phyloP scores from a whole-genome alignment of 208 protist genomes.

The Trypanosoma conorhini region DNA sequence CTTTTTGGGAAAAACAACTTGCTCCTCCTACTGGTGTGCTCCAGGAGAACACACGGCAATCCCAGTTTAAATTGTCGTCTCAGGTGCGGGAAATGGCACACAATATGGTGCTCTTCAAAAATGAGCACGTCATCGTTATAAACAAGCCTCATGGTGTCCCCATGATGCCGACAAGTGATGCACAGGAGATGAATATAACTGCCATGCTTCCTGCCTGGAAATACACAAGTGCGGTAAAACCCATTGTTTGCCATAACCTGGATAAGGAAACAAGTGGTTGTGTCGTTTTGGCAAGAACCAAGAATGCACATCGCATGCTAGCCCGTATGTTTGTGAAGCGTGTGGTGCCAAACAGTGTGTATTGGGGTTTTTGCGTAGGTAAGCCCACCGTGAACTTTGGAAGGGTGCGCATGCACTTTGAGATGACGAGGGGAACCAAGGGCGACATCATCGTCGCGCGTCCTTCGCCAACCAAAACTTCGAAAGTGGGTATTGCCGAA shows the following conservation, averaged over 20 bases:
- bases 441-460: conserved; percentile 81
- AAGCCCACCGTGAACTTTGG: conserved; percentile 88
- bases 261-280: conserved; percentile 91
- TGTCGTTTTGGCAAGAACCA: conserved; percentile 85
- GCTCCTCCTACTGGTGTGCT: conserved; percentile 50
- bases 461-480: conserved; percentile 68
- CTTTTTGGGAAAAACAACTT: conserved; percentile 63
- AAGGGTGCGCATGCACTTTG: conserved; percentile 93
- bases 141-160: conserved; percentile 93
- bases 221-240: conserved; percentile 75
- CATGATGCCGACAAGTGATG: conserved; percentile 86
- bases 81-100: conserved; percentile 76
- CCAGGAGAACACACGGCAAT: conserved; percentile 17
- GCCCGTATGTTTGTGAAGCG: conserved; percentile 89
- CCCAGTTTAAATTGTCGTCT: conserved; percentile 60
- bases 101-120: conserved; percentile 94
- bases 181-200: conserved; percentile 85
- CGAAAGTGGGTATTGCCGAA: conserved; percentile 86
- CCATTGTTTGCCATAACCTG: conserved; percentile 90
- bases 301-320: conserved; percentile 84
- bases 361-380: conserved; percentile 90
- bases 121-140: conserved; percentile 93
- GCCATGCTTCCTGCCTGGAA: conserved; percentile 89
- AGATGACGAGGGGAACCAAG: conserved; percentile 63
- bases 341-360: conserved; percentile 91